A percentile compares a stretch with the other conserved stretches of the same genome.
Conservation (phyloP, 108 stramenopile species). For the Skeletonema tropicum region DNA sequence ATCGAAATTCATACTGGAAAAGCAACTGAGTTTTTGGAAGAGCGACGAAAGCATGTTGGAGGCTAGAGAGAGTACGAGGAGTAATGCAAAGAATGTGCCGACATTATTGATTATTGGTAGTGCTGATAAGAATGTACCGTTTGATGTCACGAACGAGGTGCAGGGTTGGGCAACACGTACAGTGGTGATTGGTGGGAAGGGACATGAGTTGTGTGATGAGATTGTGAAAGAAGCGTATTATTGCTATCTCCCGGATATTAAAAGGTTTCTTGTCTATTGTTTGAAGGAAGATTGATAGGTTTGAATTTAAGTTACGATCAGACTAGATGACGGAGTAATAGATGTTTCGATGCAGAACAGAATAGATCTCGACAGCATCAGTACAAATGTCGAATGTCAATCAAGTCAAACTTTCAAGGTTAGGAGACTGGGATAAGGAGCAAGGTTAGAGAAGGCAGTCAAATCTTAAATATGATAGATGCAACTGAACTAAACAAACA, state of each 20-base stretch:
- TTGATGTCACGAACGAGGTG: constrained; percentile 29
- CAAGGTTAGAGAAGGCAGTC: too few relatives aligned
- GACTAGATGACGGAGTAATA: too few relatives aligned
- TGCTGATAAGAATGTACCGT: constrained; percentile 44
- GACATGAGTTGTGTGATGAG: constrained; percentile 45
- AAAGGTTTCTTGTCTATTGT: constrained; percentile 24
- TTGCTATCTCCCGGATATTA: constrained; percentile 22
- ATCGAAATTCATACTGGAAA: constrained; percentile 31
- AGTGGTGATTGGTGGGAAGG: constrained; percentile 38
- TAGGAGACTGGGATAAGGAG: too few relatives aligned
- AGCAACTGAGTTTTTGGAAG: constrained; percentile 35
- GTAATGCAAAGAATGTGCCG: constrained; percentile 24
- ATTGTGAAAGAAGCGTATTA: constrained; percentile 23
- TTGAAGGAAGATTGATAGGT: neutral
- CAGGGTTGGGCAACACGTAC: constrained; percentile 45
- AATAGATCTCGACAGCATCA: too few relatives aligned
- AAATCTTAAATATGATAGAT: too few relatives aligned
- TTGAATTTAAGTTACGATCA: too few relatives aligned
- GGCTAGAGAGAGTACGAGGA: constrained; percentile 24
- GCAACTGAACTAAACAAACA: too few relatives aligned
- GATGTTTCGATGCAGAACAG: too few relatives aligned
- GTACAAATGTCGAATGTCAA: too few relatives aligned
- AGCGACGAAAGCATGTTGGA: constrained; percentile 24
- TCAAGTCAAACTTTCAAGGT: too few relatives aligned
- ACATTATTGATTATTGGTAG: constrained; percentile 36